These are phyloP conservation scores for Solioccasus polychromus DNA, from an alignment of 768 basidiomycete genomes.

Conservation along the genomic window DNA sequence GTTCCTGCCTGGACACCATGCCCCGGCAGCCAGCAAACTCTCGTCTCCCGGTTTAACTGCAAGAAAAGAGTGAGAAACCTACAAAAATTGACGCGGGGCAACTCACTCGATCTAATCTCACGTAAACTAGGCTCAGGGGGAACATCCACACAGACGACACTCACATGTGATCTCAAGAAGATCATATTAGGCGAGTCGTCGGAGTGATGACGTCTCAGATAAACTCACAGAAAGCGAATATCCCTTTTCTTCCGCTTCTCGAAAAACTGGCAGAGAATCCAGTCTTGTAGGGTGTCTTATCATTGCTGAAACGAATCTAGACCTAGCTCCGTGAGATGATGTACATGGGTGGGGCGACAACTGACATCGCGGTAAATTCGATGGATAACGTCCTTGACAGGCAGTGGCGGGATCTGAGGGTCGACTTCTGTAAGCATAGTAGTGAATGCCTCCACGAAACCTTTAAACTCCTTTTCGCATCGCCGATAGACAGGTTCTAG, in stretches of 20 bases:
- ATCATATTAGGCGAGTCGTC: constrained; percentile 1
- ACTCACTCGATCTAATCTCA: constrained; percentile 22
- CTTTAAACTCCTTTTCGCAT: constrained; percentile 88
- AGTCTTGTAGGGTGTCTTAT: constrained; percentile 94
- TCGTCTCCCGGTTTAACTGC: constrained; percentile 64
- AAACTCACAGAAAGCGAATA: constrained; percentile 79
- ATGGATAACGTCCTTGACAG: constrained; percentile 89
- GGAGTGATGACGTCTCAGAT: background rate
- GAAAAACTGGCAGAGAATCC: constrained; percentile 82
- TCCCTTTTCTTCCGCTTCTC: constrained; percentile 85
- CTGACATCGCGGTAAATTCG: constrained; percentile 87
- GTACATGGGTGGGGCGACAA: background rate
- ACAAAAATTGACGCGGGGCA: background rate
- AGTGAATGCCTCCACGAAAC: constrained; percentile 73
- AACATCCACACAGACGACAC: constrained; percentile 1
- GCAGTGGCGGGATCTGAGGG: constrained; percentile 80
- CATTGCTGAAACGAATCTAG: constrained; percentile 85
- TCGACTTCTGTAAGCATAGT: constrained; percentile 69
- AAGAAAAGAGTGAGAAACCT: constrained; percentile 11
- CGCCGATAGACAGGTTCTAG: constrained; percentile 34
- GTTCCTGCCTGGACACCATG: constrained; percentile 76
- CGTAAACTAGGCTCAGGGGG: background rate
- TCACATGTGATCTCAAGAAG: constrained; percentile 23
- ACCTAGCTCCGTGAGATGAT: constrained; percentile 3
- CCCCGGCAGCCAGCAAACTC: constrained; percentile 75